Percentiles rank a stretch among this genome's conserved stretches.
phyloP scores from a whole-genome alignment of 2,329 filamentous ascomycete species.

The Alternaria conjuncta region DNA sequence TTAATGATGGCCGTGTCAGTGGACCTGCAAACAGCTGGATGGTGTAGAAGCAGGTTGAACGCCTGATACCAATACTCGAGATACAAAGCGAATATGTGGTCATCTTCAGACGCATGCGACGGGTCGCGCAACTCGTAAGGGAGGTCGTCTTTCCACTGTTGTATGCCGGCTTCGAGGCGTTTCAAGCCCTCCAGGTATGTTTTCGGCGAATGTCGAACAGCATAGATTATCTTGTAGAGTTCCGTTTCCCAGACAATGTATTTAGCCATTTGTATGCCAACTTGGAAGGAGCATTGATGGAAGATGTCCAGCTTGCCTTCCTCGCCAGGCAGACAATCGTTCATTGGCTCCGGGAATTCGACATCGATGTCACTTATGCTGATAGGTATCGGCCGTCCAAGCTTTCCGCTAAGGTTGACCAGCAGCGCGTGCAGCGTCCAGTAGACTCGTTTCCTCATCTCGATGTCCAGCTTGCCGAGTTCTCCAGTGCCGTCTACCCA shows the following conservation, averaged over 20 bases:
- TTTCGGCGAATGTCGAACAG: constrained; percentile 67
- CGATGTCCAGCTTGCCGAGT: constrained; percentile 67
- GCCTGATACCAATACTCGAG: constrained; percentile 58
- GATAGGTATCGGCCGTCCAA: constrained; percentile 79
- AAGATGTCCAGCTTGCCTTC: constrained; percentile 49
- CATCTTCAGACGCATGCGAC: constrained; percentile 53
- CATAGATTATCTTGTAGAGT: constrained; percentile 78
- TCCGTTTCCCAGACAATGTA: constrained; percentile 72
- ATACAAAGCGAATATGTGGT: constrained; percentile 57
- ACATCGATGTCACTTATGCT: constrained; percentile 78
- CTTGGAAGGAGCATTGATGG: constrained; percentile 69
- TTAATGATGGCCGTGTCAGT: constrained; percentile 66
- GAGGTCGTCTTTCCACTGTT: constrained; percentile 68
- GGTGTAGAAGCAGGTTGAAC: constrained; percentile 59
- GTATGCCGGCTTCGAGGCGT: constrained; percentile 69
- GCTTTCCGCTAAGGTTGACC: constrained; percentile 73
- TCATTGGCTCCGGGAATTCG: constrained; percentile 73
- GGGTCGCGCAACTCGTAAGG: constrained; percentile 66
- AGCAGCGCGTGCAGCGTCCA: constrained; percentile 73
- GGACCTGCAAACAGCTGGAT: constrained; percentile 59
- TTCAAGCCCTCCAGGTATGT: constrained; percentile 69
- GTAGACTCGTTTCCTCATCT: constrained; percentile 79
- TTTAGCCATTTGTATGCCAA: constrained; percentile 70
- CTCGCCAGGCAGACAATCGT: constrained; percentile 73
- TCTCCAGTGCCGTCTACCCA: constrained; percentile 55